Percentiles rank a stretch among this genome's conserved stretches.
These are phyloP conservation scores for Nothophaeocryptopus gaeumannii DNA, from an alignment of 2,329 filamentous ascomycete genomes.

Conservation along the genomic window DNA sequence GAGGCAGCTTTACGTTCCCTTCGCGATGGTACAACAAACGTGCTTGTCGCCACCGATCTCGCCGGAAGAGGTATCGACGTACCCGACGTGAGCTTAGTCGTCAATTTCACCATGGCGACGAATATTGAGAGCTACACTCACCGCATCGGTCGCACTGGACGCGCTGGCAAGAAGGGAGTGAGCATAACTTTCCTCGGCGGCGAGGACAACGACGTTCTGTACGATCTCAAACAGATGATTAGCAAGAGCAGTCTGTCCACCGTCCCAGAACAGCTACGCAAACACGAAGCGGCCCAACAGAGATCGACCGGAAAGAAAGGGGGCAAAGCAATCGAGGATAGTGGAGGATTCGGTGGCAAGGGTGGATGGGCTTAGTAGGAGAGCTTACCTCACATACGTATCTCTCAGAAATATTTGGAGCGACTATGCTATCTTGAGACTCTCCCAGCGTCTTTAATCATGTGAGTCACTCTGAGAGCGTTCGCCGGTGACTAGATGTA, in stretches of 20 bases:
- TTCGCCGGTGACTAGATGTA: too few species aligned
- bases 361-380: slow-evolving; percentile 31
- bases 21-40: slow-evolving; percentile 73
- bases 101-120: slow-evolving; percentile 98
- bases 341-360: slow-evolving; percentile 36
- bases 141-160: slow-evolving; percentile 91
- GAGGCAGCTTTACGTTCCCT: slow-evolving; percentile 87
- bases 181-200: slow-evolving; percentile 92
- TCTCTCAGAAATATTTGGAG: neutral
- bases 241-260: slow-evolving; percentile 83
- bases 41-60: slow-evolving; percentile 92
- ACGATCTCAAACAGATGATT: slow-evolving; percentile 91
- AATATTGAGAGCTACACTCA: slow-evolving; percentile 96
- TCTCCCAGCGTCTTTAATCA: too few species aligned
- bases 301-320: slow-evolving; percentile 38
- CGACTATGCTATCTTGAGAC: too few species aligned
- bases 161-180: slow-evolving; percentile 94
- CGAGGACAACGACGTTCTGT: slow-evolving; percentile 87
- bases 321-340: slow-evolving; percentile 36
- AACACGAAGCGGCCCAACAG: slow-evolving; percentile 88
- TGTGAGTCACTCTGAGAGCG: too few species aligned
- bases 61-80: slow-evolving; percentile 98
- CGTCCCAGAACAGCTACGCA: slow-evolving; percentile 84
- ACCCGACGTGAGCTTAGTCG: slow-evolving; percentile 83
- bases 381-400: neutral